Evolutionary conservation across 805 yeast genomes (phyloP), one percentile per base, ranked within the genome.

Genomic region (Lachancea kluyveri): DNA sequence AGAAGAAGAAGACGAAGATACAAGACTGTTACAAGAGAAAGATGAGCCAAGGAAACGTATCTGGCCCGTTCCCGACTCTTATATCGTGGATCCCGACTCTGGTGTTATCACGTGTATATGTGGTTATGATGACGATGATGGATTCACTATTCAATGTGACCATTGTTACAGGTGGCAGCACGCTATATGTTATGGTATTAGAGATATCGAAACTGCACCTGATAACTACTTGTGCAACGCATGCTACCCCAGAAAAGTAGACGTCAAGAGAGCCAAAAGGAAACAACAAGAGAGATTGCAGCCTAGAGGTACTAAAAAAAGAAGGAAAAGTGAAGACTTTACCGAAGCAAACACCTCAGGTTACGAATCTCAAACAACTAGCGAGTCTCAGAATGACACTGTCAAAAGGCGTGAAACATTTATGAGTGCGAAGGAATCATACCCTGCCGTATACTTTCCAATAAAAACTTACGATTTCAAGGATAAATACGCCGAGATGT

Each of bases 91-190:
- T 42, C 82, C 85, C 4, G 94, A 88, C 52, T 68, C 90, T 2
- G 96, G 95, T 0, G 59, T 76, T 0, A 88, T 90, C 33, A 85
- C 95, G 2, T 90, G 97, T 60, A 74, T 88, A 6, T 90, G 97
- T 65, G 86, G 77, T 1, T 77, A 68, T 45, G 83, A 77, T 36
- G 94, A 85, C 39, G 96, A 86, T 59, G 92, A 90, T 46, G 96
- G 96, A 0, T 80, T 85, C 50, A 88, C 94, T 15, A 83, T 92
- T 40, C 97, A 92, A 60, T 92, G 98, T 62, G 96, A 87, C 54
- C 69, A 74, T 20, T 88, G 97, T 57, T 79, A 73, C 56, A 74
- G 95, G 40, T 88, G 96, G 96, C 96, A 88, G 54, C 97, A 88
- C 60, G 87, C 92, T 17, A 67, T 74, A n/a, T 88, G 97, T 58